Percentiles rank a stretch among this genome's conserved stretches.
Evolutionary conservation across 106 monocot genomes (phyloP).

Genomic region (Gastrodia elata): DNA sequence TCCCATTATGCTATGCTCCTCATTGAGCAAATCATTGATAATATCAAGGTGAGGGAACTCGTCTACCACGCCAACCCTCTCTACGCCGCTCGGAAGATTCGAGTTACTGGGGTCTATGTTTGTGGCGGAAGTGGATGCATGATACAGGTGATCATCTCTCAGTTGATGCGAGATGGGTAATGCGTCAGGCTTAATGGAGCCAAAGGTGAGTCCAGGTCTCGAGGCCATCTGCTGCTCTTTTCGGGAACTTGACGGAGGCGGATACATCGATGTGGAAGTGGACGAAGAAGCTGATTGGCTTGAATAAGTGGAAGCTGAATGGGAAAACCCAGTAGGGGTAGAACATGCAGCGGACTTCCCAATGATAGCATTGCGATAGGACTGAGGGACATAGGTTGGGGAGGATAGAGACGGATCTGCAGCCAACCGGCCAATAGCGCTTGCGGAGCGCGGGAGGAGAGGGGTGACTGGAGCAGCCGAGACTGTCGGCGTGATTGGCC

Average conservation of each 20-base stretch:
- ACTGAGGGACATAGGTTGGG: conserved; percentile 43
- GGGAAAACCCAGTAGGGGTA: neutral
- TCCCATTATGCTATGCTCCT: conserved; percentile 36
- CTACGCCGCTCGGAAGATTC: neutral
- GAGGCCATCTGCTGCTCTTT: conserved; percentile 12
- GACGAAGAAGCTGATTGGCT: conserved; percentile 8
- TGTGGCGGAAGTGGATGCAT: conserved; percentile 3
- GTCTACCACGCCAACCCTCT: conserved; percentile 18
- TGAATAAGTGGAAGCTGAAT: conserved; percentile 16
- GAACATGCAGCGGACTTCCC: conserved; percentile 24
- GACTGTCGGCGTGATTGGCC: conserved; percentile 23
- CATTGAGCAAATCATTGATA: conserved; percentile 85
- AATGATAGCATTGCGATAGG: conserved; percentile 82
- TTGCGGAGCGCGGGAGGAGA: conserved; percentile 50
- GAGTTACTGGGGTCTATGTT: neutral
- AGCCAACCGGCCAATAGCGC: conserved; percentile 49
- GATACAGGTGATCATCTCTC: conserved; percentile 16
- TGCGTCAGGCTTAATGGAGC: conserved; percentile 42
- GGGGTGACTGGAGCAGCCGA: conserved; percentile 32
- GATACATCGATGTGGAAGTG: conserved; percentile 18
- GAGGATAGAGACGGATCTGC: conserved; percentile 38
- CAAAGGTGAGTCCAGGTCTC: conserved; percentile 39
- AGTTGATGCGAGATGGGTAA: conserved; percentile 12
- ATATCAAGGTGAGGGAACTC: conserved; percentile 96
- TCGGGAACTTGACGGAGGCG: conserved; percentile 12